Base-by-base conservation (phyloP, 1,284 basidiomycete species). In the Ustilago xerochloae region DNA sequence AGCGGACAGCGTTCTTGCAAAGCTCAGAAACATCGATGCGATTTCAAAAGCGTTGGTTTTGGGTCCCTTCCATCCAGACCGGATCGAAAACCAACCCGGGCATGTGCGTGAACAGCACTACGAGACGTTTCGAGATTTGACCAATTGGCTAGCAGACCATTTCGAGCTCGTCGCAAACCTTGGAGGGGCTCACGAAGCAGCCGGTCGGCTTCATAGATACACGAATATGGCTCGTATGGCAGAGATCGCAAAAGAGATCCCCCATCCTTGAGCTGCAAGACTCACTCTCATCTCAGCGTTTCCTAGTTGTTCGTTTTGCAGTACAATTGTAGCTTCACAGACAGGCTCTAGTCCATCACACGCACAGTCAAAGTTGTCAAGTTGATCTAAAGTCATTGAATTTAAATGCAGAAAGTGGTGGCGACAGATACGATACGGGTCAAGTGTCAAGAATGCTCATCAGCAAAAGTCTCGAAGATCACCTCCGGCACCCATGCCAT, bases 381-480 rank as follows among this genome's bases (percentile, higher is more conserved):
- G 7, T 20, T 41, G 24, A 20, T 16, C 18, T 12, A 38, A 6
- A 1, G 38, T 13, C 6, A 41, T 4, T 41, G 5, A 20, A 41
- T 8, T 24, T 16, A 4, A 41, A 9, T 41, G 9, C 4, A 41
- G 22, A n/a, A 15, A 20, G 20, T 9, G 38, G 8, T 41, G 38
- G 22, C 38, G 22, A 6, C n/a, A 18, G 38, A 41, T 8, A 8
- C 18, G 8, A 7, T 2, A 1, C 15, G 18, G 16, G 12, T 7
- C 35, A 4, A 7, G 15, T 28, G 18, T 18, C 13, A 48, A 12
- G 4, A 13, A 43, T 24, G 20, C 36, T 18, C 20, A 18, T 59
- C 36, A 69, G 48, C 66, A 59, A 39, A 69, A 47, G 36, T 63
- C 60, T 47, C 60, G 38, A 33, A 54, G 45, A 55, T 69, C 41